Conservation (phyloP, 768 basidiomycete species). For the Stropharia rugosoannulata region DNA sequence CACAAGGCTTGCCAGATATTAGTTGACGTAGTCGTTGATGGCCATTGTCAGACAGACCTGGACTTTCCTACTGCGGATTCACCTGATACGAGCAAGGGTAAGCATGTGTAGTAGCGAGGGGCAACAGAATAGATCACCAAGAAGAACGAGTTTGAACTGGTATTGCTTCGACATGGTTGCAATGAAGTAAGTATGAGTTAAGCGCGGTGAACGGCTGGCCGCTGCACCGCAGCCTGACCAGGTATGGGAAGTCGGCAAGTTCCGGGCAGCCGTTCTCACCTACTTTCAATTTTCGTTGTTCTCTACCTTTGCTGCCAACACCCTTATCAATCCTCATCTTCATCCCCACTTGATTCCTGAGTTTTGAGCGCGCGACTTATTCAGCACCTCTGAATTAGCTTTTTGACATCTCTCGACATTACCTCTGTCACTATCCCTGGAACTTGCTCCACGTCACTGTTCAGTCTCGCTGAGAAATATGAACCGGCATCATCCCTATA, state of each 20-base stretch:
- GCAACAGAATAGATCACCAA: conserved; percentile 55
- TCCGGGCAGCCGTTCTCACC: conserved; percentile 14
- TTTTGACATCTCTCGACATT: conserved; percentile 15
- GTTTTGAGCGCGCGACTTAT: conserved; percentile 26
- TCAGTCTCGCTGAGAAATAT: conserved; percentile 40
- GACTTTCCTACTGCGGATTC: conserved; percentile 99
- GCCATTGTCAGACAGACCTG: conserved; percentile 50
- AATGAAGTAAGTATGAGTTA: conserved; percentile 24
- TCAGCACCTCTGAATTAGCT: conserved; percentile 11
- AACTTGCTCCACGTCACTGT: conserved; percentile 34
- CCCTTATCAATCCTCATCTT: conserved; percentile 17
- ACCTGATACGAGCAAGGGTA: conserved; percentile 47
- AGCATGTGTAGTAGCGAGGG: not conserved
- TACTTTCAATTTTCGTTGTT: conserved; percentile 16
- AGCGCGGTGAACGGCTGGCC: conserved; percentile 22
- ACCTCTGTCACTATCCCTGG: conserved; percentile 9
- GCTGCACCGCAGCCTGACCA: conserved; percentile 24
- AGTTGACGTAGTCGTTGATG: conserved; percentile 15
- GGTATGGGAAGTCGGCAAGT: conserved; percentile 27
- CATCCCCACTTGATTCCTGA: conserved; percentile 24
- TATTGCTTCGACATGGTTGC: conserved; percentile 85
- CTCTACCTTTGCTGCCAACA: conserved; percentile 13
- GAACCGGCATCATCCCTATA: conserved; percentile 92
- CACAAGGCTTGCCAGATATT: conserved; percentile 66
- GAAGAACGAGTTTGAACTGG: conserved; percentile 95